Evolutionary conservation across 345 rosid genomes (phyloP).

Genomic region (Punica granatum): DNA sequence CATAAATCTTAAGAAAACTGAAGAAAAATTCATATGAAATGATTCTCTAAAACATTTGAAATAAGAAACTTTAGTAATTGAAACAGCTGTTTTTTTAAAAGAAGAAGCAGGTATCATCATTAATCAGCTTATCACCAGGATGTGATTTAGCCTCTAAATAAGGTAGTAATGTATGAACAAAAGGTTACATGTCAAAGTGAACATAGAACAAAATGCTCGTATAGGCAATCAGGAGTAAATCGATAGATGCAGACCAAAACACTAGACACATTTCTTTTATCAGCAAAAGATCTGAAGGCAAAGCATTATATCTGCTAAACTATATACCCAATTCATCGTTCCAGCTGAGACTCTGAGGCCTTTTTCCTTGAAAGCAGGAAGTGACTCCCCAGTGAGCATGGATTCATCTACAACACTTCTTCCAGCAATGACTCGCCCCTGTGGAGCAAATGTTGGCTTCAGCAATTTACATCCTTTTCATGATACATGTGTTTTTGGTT

Average conservation of each 20-base stretch:
- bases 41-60: background rate
- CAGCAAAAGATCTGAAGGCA: background rate
- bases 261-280: background rate
- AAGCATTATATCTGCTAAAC: slow-evolving; percentile 1
- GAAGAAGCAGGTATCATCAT: background rate
- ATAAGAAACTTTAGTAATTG: background rate
- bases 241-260: background rate
- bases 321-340: slow-evolving; percentile 84
- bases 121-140: background rate
- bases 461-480: background rate
- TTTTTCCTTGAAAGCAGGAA: slow-evolving; percentile 79
- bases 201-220: background rate
- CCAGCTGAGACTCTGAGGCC: slow-evolving; percentile 79
- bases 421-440: slow-evolving; percentile 90
- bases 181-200: no score
- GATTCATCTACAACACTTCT: slow-evolving; percentile 97
- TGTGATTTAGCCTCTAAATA: background rate
- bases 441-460: slow-evolving; percentile 8
- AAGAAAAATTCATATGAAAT: background rate
- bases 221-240: background rate
- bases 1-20: background rate
- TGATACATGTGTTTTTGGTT: background rate
- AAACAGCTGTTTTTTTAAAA: background rate
- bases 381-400: slow-evolving; percentile 97
- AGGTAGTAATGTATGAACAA: background rate